Evolutionary conservation across 2,329 filamentous ascomycete genomes (phyloP).

Genomic region (Fusarium robinianum): DNA sequence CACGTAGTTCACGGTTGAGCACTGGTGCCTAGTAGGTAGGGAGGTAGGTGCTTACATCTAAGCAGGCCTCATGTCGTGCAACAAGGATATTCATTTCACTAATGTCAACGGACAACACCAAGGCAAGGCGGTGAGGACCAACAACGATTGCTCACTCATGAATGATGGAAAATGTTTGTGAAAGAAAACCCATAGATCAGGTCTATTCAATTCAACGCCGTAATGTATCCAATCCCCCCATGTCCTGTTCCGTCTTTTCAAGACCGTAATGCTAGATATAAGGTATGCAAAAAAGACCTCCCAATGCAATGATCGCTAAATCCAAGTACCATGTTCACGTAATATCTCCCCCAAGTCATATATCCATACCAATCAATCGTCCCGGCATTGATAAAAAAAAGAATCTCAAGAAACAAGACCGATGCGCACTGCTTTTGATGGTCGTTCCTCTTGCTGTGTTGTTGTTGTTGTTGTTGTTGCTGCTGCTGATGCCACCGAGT

Average conservation of each 20-base stretch:
- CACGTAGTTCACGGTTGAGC: too few species aligned
- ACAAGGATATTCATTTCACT: too few species aligned
- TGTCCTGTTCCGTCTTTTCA: slow-evolving; percentile 26
- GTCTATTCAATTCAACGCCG: slow-evolving; percentile 24
- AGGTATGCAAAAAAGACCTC: slow-evolving; percentile 23
- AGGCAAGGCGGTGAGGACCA: neutral
- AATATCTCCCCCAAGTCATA: too few species aligned
- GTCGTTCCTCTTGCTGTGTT: slow-evolving; percentile 23
- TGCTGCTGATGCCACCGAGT: neutral
- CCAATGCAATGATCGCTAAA: slow-evolving; percentile 29
- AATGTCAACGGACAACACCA: slow-evolving; percentile 1
- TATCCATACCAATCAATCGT: too few species aligned
- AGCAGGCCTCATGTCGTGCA: too few species aligned
- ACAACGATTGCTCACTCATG: too few species aligned
- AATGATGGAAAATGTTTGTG: slow-evolving; percentile 5
- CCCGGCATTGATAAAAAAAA: slow-evolving; percentile 20
- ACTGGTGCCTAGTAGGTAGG: too few species aligned
- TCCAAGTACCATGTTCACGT: slow-evolving; percentile 26
- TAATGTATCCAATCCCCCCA: too few species aligned
- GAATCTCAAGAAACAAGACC: too few species aligned
- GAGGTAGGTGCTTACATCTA: too few species aligned
- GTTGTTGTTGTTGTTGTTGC: slow-evolving; percentile 1
- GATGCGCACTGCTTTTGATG: slow-evolving; percentile 34
- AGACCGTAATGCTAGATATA: slow-evolving; percentile 22
- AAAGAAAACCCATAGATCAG: slow-evolving; percentile 16